Percentiles rank a stretch among this genome's conserved stretches.
Evolutionary conservation across 306 rosid species (phyloP).

Genomic region (Hippophae rhamnoides): DNA sequence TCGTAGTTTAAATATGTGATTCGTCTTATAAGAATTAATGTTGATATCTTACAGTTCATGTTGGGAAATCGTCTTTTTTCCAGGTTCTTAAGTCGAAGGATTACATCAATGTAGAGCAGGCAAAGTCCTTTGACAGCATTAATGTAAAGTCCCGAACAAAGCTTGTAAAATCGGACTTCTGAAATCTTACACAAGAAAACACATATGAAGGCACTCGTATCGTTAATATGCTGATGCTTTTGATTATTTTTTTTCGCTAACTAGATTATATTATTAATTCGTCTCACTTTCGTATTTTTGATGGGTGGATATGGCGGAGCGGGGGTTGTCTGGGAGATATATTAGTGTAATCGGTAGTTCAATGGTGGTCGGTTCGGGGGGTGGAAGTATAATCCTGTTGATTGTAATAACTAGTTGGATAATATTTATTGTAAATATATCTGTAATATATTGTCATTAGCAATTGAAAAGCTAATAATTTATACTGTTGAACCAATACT

Average conservation of each 20-base stretch:
- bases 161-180: slow-evolving; percentile 86
- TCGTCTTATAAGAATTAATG: too few species aligned
- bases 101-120: slow-evolving; percentile 82
- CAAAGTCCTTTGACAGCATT: slow-evolving; percentile 55
- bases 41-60: background rate
- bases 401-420: slow-evolving; percentile 31
- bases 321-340: slow-evolving; percentile 26
- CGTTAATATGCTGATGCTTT: slow-evolving; percentile 30
- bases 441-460: too few species aligned
- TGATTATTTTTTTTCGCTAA: slow-evolving; percentile 1
- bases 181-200: slow-evolving; percentile 39
- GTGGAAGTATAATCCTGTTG: slow-evolving; percentile 29
- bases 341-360: slow-evolving; percentile 36
- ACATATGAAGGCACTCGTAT: slow-evolving; percentile 27
- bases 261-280: slow-evolving; percentile 9
- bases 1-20: background rate
- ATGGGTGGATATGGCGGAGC: slow-evolving; percentile 1
- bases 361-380: slow-evolving; percentile 22
- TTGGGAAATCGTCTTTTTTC: slow-evolving; percentile 16
- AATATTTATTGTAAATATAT: slow-evolving; percentile 10
- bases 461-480: too few species aligned
- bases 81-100: slow-evolving; percentile 99
- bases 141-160: slow-evolving; percentile 59
- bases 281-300: slow-evolving; percentile 21
- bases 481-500: too few species aligned